A percentile compares a stretch with the other conserved stretches of the same genome.
These are phyloP conservation scores for Camptophora hylomeconis DNA, from an alignment of 2,329 filamentous ascomycete genomes.

Conservation along the genomic window DNA sequence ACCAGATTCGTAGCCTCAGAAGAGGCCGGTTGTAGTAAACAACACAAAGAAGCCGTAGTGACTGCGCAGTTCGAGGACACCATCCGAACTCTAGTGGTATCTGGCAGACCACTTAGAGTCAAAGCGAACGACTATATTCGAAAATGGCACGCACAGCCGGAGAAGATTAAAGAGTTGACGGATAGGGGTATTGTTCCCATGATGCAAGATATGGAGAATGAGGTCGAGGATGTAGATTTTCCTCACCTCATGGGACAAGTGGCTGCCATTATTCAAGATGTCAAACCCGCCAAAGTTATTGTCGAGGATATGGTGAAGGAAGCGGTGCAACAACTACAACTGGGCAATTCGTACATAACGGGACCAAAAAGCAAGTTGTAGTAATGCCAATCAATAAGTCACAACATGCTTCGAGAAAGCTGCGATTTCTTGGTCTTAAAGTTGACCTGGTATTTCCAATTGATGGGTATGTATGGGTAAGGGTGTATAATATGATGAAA, in stretches of 20 bases:
- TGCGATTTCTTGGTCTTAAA: too few species aligned
- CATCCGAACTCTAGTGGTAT: conserved; percentile 66
- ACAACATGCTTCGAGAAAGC: too few species aligned
- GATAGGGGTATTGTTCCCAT: conserved; percentile 68
- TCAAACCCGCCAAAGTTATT: conserved; percentile 73
- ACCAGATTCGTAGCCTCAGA: conserved; percentile 76
- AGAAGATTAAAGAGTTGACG: conserved; percentile 63
- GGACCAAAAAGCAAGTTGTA: too few species aligned
- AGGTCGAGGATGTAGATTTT: conserved; percentile 68
- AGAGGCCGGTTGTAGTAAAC: conserved; percentile 67
- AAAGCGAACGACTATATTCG: conserved; percentile 73
- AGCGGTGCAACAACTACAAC: conserved; percentile 54
- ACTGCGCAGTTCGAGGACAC: conserved; percentile 69
- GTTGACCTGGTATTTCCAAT: too few species aligned
- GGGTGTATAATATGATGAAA: too few species aligned
- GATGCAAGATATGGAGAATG: conserved; percentile 61
- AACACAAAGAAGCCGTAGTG: conserved; percentile 77
- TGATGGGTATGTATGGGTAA: too few species aligned
- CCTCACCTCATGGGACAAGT: conserved; percentile 94
- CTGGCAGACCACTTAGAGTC: conserved; percentile 68
- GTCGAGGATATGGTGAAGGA: conserved; percentile 81
- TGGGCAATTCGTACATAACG: conserved; percentile 51
- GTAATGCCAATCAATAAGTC: too few species aligned
- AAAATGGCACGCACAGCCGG: conserved; percentile 64
- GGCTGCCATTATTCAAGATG: conserved; percentile 59